phyloP scores from a whole-genome alignment of 768 basidiomycete species.

The Hemileccinum impolitum region DNA sequence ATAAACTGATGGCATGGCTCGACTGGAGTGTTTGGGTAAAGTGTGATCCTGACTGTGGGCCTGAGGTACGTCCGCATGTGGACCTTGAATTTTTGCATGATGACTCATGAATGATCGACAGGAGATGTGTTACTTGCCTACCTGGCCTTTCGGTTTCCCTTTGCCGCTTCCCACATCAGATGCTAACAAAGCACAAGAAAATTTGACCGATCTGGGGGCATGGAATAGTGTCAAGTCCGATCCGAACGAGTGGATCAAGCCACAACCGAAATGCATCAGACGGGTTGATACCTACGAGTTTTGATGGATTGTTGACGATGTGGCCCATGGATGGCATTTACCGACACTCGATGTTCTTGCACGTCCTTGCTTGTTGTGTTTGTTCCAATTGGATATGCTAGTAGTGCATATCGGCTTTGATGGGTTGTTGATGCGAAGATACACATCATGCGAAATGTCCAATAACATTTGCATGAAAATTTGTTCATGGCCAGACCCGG shows the following conservation, averaged over 20 bases:
- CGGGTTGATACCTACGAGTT: conserved; percentile 5
- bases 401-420: too few relatives aligned
- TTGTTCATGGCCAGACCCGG: too few relatives aligned
- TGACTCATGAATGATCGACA: not conserved
- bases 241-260: conserved; percentile 17
- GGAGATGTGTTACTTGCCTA: conserved; percentile 6
- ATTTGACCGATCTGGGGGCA: too few relatives aligned
- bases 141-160: conserved; percentile 1
- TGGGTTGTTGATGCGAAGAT: too few relatives aligned
- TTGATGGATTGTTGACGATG: not conserved
- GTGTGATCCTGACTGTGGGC: conserved; percentile 43
- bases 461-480: too few relatives aligned
- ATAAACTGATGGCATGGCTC: conserved; percentile 43
- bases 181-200: too few relatives aligned
- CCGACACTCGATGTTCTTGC: too few relatives aligned
- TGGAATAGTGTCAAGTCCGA: not conserved
- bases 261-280: conserved; percentile 21
- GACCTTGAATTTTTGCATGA: too few relatives aligned
- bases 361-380: too few relatives aligned
- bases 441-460: too few relatives aligned
- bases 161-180: too few relatives aligned
- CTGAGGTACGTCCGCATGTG: conserved; percentile 34
- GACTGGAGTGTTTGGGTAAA: conserved; percentile 51
- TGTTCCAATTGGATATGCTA: too few relatives aligned
- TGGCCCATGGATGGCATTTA: not conserved